Base-by-base conservation (phyloP, 2,329 filamentous ascomycete genomes). In the Lachnellula cervina region DNA sequence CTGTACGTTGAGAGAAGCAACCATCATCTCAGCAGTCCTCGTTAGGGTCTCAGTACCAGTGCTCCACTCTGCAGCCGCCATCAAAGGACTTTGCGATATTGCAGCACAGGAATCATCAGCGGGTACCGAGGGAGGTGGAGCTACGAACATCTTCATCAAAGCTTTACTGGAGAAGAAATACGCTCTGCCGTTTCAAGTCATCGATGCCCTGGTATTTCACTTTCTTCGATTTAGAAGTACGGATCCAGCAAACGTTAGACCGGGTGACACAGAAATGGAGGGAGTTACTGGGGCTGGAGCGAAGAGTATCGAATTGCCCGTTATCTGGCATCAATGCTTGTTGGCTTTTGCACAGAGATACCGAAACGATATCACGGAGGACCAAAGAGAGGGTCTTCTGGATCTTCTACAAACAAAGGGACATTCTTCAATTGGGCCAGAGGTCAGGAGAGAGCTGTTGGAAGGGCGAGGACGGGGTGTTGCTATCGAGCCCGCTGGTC, bases 161-260 rank as follows among this genome's bases (percentile, higher is more conserved):
- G 86, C 90, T 0, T 80, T 99, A 38, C 77, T 99, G 4, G 93
- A 97, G 73, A 99, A 99, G 81, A 95, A 95, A 70, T 97, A 99
- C 66, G 94, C 94, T 0, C 78, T 99, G 11, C 94, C 93, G 0
- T 97, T 89, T 76, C 93, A 96, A 73, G 93, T 96, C 52, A 86
- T 99, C 49, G 94, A 99, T 66, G 87, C 91, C 2, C 77, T 97
- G 1, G 94, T 99, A 9, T 97, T 97, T 76, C 93, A 99, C 73
- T 99, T 99, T 73, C 73, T 97, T 59, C 87, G 94, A 16, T 97
- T 96, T 77, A 82, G 89, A 35, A 88, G 82, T 52, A 80, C 83
- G 25, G 85, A 89, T 59, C 80, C 84, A 2, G 77, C 79, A 2
- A 76, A 77, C 11, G 77, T 80, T 17, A 76, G 77, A 51, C 76